Conservation (phyloP, 192 early-diverging fungal genomes). For the Coemansia sp. region DNA sequence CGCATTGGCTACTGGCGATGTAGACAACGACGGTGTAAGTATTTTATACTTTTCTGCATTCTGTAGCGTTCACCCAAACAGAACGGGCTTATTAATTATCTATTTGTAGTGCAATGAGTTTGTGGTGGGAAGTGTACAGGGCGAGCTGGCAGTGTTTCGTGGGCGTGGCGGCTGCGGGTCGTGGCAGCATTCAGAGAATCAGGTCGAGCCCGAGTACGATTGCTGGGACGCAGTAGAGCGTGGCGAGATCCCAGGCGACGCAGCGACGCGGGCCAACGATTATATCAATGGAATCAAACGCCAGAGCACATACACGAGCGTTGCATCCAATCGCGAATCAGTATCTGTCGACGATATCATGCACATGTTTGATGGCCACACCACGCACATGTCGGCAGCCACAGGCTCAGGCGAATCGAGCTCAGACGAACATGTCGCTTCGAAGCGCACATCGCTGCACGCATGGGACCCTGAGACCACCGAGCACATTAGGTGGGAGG, state of each 20-base stretch:
- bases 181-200: constrained; percentile 46
- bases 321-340: constrained; percentile 33
- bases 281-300: constrained; percentile 12
- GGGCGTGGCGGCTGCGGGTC: constrained; percentile 52
- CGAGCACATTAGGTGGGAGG: constrained; percentile 51
- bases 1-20: constrained; percentile 52
- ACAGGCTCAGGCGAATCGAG: constrained; percentile 25
- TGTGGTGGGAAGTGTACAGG: constrained; percentile 54
- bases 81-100: not conserved
- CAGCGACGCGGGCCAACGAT: not conserved
- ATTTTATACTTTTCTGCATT: not conserved
- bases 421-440: constrained; percentile 21
- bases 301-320: constrained; percentile 43
- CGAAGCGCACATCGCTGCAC: constrained; percentile 10
- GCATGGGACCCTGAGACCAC: constrained; percentile 14
- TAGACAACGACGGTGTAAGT: constrained; percentile 55
- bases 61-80: not conserved
- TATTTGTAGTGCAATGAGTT: constrained; percentile 53
- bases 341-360: constrained; percentile 44
- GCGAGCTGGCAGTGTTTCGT: constrained; percentile 53
- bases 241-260: constrained; percentile 34
- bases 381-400: not conserved
- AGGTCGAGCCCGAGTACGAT: constrained; percentile 53
- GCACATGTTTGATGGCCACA: constrained; percentile 39
- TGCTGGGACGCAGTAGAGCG: constrained; percentile 52